These are phyloP conservation scores for Leccinellum albellum DNA, from an alignment of 768 basidiomycete species.

Conservation along the genomic window DNA sequence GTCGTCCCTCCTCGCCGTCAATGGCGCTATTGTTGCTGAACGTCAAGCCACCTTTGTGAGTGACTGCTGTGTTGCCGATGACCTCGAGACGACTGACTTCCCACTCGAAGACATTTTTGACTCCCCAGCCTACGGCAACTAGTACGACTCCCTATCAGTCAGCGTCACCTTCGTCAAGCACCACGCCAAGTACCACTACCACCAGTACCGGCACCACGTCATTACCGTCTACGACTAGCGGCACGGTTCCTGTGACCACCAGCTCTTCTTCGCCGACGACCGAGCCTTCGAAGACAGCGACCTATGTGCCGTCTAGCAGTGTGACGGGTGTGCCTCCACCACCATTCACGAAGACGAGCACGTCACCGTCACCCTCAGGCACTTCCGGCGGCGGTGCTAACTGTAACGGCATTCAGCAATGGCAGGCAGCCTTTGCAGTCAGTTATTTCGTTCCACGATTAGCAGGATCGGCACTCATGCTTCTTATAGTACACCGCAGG, in stretches of 20 bases:
- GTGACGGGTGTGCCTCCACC: not conserved
- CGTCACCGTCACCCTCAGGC: not conserved
- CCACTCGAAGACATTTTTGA: not conserved
- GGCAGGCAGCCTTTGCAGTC: conserved; percentile 24
- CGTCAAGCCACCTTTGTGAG: conserved; percentile 19
- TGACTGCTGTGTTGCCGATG: not conserved
- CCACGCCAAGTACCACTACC: not conserved
- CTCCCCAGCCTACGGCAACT: conserved; percentile 9
- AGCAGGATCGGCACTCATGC: not conserved
- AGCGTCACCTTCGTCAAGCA: not conserved
- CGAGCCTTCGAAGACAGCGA: not conserved
- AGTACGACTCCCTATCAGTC: not conserved
- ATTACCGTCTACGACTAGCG: not conserved
- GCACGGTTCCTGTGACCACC: not conserved
- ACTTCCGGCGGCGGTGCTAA: not conserved
- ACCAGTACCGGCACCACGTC: not conserved
- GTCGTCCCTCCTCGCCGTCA: conserved; percentile 12
- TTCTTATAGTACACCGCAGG: conserved; percentile 22
- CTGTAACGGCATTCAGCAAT: conserved; percentile 19
- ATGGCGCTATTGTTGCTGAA: conserved; percentile 12
- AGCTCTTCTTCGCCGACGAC: not conserved
- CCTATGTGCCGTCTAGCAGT: not conserved
- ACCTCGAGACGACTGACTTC: not conserved
- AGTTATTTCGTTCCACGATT: fast-evolving
- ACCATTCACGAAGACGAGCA: not conserved